Base-by-base conservation (phyloP, 768 basidiomycete genomes). In the Multifurca ochricompacta region DNA sequence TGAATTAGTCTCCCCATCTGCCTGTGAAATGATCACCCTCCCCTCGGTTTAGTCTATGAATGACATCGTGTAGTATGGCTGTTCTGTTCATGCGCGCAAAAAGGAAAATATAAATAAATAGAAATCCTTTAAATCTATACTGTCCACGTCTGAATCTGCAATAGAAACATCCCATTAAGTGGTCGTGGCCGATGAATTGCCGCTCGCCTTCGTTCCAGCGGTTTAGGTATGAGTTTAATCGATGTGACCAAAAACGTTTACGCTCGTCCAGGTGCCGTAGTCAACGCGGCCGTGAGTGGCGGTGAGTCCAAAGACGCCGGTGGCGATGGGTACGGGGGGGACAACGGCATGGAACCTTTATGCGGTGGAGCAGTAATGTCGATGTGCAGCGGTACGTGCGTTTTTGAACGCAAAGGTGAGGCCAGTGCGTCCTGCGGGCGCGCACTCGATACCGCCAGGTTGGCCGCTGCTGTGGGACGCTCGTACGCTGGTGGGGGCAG, bases 231-330 rank as follows among this genome's bases (percentile, higher is more conserved):
- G 31, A 6, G 19, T 1, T 46, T 13, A 31, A 27, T 13, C 21
- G 18, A 25, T 21, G 13, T 30, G 21, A 43, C 9, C 18, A 10
- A 34, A 5, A 5, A 9, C 13, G 18, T 19, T n/a, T 57, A 59
- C 36, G 56, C 55, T n/a, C 39, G 58, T 6, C 23, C 49, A 40
- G 48, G 28, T 40, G 56, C 32, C 25, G 25, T 41, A 6, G 18
- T 14, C 11, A 53, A 40, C 6, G 27, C 40, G 16, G 62, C 53
- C 35, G 54, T 64, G 28, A 61, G 54, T 8, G 70, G 70, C 21
- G 71, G 70, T 27, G 69, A 70, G 64, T 73, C 71, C 46, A 70
- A 56, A 43, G 71, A 73, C n/a, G 67, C 63, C 27, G 71, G 71
- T 1, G 71, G 71, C 1, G 71, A 72, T 7, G 71, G 71, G 45